Percentiles rank a stretch among this genome's conserved stretches.
Conservation (phyloP, 768 basidiomycete genomes). For the Cyclocybe cylindracea region DNA sequence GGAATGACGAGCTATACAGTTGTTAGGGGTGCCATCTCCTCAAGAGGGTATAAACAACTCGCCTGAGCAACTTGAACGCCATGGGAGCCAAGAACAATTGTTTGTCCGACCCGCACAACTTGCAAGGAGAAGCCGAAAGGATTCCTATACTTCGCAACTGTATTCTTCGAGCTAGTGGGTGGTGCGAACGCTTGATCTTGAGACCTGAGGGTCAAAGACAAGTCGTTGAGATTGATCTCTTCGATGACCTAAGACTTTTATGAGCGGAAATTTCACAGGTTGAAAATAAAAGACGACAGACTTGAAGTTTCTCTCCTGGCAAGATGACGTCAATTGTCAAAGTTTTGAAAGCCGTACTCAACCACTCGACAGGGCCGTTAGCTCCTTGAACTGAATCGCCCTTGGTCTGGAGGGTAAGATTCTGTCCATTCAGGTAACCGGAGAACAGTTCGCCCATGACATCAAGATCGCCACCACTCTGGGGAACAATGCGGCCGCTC, state of each 20-base stretch:
- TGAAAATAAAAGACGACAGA: constrained; percentile 11
- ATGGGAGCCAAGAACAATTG: constrained; percentile 48
- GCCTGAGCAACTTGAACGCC: constrained; percentile 58
- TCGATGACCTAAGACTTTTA: constrained; percentile 50
- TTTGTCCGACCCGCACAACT: constrained; percentile 55
- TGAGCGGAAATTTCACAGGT: constrained; percentile 3
- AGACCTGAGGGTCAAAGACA: constrained; percentile 52
- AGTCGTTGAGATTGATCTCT: constrained; percentile 59
- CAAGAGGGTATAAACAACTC: constrained; percentile 9
- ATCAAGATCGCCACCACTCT: constrained; percentile 53
- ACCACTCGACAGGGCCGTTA: constrained; percentile 54
- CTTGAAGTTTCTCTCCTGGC: constrained; percentile 59
- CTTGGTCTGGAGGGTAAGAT: constrained; percentile 58
- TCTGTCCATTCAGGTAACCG: constrained; percentile 61
- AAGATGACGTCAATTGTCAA: constrained; percentile 61
- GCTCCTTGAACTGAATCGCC: constrained; percentile 65
- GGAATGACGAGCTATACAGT: constrained; percentile 51
- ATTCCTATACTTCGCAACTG: constrained; percentile 64
- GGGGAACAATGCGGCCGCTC: constrained; percentile 63
- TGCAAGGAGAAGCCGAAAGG: constrained; percentile 78
- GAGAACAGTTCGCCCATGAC: constrained; percentile 67
- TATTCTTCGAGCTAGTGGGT: constrained; percentile 54
- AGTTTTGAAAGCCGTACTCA: constrained; percentile 71
- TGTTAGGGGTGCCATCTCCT: not conserved
- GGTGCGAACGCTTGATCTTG: constrained; percentile 60